Conservation (phyloP, 306 rosid species). For the Elaeagnus macrophylla region DNA sequence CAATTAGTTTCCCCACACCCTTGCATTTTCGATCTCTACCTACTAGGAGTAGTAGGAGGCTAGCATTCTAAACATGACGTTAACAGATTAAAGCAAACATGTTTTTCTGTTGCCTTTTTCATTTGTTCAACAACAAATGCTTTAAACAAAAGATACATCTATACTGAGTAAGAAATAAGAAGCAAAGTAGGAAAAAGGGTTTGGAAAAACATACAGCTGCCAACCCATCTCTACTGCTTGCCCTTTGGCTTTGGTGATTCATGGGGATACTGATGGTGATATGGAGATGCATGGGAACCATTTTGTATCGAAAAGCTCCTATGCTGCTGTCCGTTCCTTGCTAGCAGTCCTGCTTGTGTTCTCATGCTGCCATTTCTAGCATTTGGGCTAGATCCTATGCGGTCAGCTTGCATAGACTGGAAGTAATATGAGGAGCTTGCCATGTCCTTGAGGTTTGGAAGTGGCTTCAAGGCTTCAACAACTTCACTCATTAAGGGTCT, state of each 20-base stretch:
- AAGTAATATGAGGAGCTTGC: conserved; percentile 90
- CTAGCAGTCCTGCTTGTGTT: conserved; percentile 44
- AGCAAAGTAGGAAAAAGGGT: background rate
- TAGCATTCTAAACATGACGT: conserved; percentile 32
- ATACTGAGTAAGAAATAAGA: conserved; percentile 16
- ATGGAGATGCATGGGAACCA: conserved; percentile 79
- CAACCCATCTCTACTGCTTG: conserved; percentile 49
- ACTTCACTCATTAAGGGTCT: conserved; percentile 94
- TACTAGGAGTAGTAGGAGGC: conserved; percentile 20
- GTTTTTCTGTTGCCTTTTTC: conserved; percentile 18
- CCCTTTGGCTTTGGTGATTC: conserved; percentile 83
- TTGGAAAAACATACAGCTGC: conserved; percentile 23
- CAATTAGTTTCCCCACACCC: conserved; percentile 24
- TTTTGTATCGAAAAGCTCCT: conserved; percentile 71
- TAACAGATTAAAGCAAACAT: conserved; percentile 24
- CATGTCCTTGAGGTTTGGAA: conserved; percentile 91
- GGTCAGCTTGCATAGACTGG: conserved; percentile 75
- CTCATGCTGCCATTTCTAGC: conserved; percentile 54
- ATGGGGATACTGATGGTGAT: conserved; percentile 69
- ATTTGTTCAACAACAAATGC: conserved; percentile 51
- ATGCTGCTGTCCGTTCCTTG: conserved; percentile 61
- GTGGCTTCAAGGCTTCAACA: conserved; percentile 80
- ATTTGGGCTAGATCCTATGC: conserved; percentile 57
- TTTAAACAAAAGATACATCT: conserved; percentile 38
- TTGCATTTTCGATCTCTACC: conserved; percentile 21